Evolutionary conservation across 2,329 filamentous ascomycete species (phyloP).

Genomic region (Parastagonospora avenae): DNA sequence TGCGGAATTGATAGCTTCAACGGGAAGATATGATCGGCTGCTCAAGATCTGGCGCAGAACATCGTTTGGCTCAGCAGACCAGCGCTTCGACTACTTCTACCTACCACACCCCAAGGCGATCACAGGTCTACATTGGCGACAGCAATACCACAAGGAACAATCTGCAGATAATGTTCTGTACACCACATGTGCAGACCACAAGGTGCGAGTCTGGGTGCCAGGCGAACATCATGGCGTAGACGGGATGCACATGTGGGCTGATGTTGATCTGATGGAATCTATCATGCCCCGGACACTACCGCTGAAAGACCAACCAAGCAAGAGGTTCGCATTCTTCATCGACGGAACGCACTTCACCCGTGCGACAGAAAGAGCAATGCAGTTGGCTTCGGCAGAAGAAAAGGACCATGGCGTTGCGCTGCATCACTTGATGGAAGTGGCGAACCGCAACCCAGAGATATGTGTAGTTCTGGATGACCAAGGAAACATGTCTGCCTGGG

Average conservation of each 20-base stretch:
- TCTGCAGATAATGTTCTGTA: slow-evolving; percentile 86
- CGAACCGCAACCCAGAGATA: slow-evolving; percentile 83
- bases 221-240: slow-evolving; percentile 73
- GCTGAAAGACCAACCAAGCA: slow-evolving; percentile 46
- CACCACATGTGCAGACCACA: slow-evolving; percentile 81
- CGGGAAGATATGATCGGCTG: slow-evolving; percentile 76
- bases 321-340: slow-evolving; percentile 78
- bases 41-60: slow-evolving; percentile 93
- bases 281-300: slow-evolving; percentile 63
- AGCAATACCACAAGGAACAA: slow-evolving; percentile 76
- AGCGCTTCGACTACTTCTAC: slow-evolving; percentile 88
- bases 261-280: slow-evolving; percentile 75
- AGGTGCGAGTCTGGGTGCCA: slow-evolving; percentile 82
- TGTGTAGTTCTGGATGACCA: slow-evolving; percentile 83
- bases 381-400: slow-evolving; percentile 62
- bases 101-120: slow-evolving; percentile 81
- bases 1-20: slow-evolving; percentile 82
- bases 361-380: slow-evolving; percentile 77
- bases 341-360: slow-evolving; percentile 79
- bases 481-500: slow-evolving; percentile 90
- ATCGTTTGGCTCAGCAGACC: slow-evolving; percentile 80
- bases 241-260: slow-evolving; percentile 77
- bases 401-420: slow-evolving; percentile 72
- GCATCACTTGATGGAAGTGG: slow-evolving; percentile 83
- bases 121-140: slow-evolving; percentile 85